Conservation (phyloP, 2,329 filamentous ascomycete species). For the Phoma sp. region DNA sequence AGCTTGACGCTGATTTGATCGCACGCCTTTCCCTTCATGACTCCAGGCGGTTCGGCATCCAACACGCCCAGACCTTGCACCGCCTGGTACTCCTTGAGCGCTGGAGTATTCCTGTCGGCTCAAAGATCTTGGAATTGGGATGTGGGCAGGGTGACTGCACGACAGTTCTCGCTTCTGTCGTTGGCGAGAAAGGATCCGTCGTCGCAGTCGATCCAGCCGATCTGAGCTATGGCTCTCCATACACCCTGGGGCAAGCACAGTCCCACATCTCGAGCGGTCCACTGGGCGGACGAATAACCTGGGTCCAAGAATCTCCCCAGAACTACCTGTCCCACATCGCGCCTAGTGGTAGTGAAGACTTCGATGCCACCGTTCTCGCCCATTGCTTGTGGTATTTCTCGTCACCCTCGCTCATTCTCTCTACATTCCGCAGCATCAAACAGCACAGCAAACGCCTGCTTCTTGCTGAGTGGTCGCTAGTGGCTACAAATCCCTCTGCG, state of each 20-base stretch:
- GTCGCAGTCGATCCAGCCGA: slow-evolving; percentile 61
- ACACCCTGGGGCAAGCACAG: slow-evolving; percentile 59
- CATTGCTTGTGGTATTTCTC: slow-evolving; percentile 64
- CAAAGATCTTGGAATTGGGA: slow-evolving; percentile 61
- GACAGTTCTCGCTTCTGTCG: slow-evolving; percentile 57
- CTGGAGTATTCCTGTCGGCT: slow-evolving; percentile 38
- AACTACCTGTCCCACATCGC: slow-evolving; percentile 27
- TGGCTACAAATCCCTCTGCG: slow-evolving; percentile 48
- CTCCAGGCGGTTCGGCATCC: slow-evolving; percentile 22
- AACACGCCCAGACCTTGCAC: slow-evolving; percentile 30
- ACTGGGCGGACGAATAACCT: slow-evolving; percentile 54
- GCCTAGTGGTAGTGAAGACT: slow-evolving; percentile 27
- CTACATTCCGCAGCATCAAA: slow-evolving; percentile 48
- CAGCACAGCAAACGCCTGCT: slow-evolving; percentile 47
- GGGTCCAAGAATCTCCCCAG: slow-evolving; percentile 48
- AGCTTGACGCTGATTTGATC: slow-evolving; percentile 20
- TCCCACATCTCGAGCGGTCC: slow-evolving; percentile 49
- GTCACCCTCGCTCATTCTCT: slow-evolving; percentile 43
- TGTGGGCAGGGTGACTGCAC: slow-evolving; percentile 67
- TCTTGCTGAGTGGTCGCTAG: slow-evolving; percentile 57
- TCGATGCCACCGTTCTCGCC: slow-evolving; percentile 56
- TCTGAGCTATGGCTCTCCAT: slow-evolving; percentile 57
- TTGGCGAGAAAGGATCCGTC: slow-evolving; percentile 50
- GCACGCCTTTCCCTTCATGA: slow-evolving; percentile 29
- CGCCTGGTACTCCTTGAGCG: slow-evolving; percentile 29